A percentile compares a stretch with the other conserved stretches of the same genome.
These are phyloP conservation scores for Spatholobus suberectus DNA, from an alignment of 306 rosid species.

Conservation along the genomic window DNA sequence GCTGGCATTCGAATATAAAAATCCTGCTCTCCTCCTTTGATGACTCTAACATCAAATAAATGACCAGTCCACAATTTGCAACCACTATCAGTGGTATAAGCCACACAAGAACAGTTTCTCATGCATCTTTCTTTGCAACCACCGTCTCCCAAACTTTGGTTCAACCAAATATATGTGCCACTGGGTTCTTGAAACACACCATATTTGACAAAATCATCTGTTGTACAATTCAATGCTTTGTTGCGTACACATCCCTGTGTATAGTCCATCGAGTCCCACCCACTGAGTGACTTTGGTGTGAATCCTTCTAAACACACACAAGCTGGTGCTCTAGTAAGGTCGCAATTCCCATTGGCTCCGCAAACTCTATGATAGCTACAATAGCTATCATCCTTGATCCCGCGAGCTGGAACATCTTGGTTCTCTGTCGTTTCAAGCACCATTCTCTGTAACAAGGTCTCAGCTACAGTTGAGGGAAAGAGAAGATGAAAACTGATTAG, in stretches of 20 bases:
- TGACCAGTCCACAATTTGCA: slow-evolving; percentile 50
- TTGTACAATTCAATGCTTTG: slow-evolving; percentile 33
- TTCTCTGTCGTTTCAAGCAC: no score
- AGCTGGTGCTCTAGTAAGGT: not conserved
- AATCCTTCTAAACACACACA: slow-evolving; percentile 47
- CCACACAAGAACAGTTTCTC: slow-evolving; percentile 46
- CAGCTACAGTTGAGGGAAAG: not conserved
- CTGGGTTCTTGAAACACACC: slow-evolving; percentile 29
- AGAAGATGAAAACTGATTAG: not conserved
- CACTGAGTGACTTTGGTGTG: not conserved
- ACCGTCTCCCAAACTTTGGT: slow-evolving; percentile 2
- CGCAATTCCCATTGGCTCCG: slow-evolving; percentile 44
- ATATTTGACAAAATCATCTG: slow-evolving; percentile 30
- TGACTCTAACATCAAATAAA: slow-evolving; percentile 40
- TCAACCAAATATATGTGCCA: slow-evolving; percentile 10
- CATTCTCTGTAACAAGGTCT: no score
- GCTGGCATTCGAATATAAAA: slow-evolving; percentile 38
- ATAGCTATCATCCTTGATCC: not conserved
- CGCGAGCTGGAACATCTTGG: no score
- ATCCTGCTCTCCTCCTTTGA: slow-evolving; percentile 18
- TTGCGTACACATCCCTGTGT: slow-evolving; percentile 38
- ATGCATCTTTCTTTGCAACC: slow-evolving; percentile 41
- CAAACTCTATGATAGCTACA: slow-evolving; percentile 34
- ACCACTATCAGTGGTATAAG: slow-evolving; percentile 33
- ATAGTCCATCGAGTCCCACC: slow-evolving; percentile 21